A percentile compares a stretch with the other conserved stretches of the same genome.
Evolutionary conservation across 2,329 filamentous ascomycete genomes (phyloP).

Genomic region (Penicillium rolfsii): DNA sequence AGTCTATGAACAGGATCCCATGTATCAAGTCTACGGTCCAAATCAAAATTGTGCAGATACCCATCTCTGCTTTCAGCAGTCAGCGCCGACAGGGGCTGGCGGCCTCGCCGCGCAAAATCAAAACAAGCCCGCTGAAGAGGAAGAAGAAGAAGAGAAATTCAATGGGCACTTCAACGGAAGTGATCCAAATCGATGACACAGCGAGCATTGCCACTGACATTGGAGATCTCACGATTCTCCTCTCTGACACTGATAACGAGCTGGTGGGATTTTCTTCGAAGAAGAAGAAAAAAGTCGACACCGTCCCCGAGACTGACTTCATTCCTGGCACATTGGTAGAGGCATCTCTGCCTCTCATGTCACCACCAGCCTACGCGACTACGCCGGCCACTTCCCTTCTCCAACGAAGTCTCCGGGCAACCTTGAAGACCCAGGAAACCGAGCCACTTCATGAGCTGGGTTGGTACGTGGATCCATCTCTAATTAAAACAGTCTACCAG

Average conservation of each 20-base stretch:
- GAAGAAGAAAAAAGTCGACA: not conserved
- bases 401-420: conserved; percentile 64
- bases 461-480: conserved; percentile 75
- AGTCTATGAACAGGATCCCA: conserved; percentile 45
- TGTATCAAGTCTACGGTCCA: conserved; percentile 47
- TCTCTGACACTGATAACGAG: conserved; percentile 38
- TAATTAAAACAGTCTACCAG: conserved; percentile 77
- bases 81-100: conserved; percentile 41
- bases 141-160: conserved; percentile 4
- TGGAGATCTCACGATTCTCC: conserved; percentile 53
- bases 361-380: conserved; percentile 67
- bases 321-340: conserved; percentile 68
- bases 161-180: not conserved
- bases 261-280: conserved; percentile 8
- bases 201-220: conserved; percentile 54
- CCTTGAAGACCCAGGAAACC: conserved; percentile 66
- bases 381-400: conserved; percentile 63
- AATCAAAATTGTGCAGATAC: conserved; percentile 51
- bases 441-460: conserved; percentile 69
- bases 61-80: conserved; percentile 55
- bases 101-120: conserved; percentile 32
- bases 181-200: conserved; percentile 35
- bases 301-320: conserved; percentile 60
- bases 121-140: conserved; percentile 24
- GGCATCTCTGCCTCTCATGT: conserved; percentile 65